These are phyloP conservation scores for Blastocystis sp. DNA, from an alignment of 352 stramenopile genomes.

Conservation along the genomic window DNA sequence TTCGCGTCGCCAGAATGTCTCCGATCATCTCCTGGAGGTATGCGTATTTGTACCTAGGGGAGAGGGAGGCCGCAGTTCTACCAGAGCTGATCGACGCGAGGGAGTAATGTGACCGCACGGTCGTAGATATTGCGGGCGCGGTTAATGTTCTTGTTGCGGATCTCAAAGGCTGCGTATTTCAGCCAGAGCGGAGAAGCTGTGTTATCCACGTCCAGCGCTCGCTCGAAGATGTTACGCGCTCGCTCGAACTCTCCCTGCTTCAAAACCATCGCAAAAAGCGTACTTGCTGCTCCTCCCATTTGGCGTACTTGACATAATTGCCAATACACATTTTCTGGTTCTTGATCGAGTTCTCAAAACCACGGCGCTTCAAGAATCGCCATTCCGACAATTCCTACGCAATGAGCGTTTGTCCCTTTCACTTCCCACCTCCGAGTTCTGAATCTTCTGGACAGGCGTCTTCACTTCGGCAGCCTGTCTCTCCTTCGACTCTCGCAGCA, in stretches of 20 bases:
- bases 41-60: slow-evolving; percentile 85
- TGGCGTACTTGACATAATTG: slow-evolving; percentile 94
- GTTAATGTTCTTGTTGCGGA: slow-evolving; percentile 97
- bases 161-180: slow-evolving; percentile 97
- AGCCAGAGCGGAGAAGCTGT: slow-evolving; percentile 85
- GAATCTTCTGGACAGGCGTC: slow-evolving; percentile 44
- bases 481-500: slow-evolving; percentile 79
- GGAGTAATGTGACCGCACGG: slow-evolving; percentile 81
- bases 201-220: slow-evolving; percentile 90
- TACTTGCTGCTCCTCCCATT: slow-evolving; percentile 82
- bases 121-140: slow-evolving; percentile 86
- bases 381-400: slow-evolving; percentile 79
- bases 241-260: slow-evolving; percentile 87
- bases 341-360: slow-evolving; percentile 87
- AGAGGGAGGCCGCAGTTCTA: neutral
- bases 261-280: neutral
- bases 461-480: slow-evolving; percentile 66
- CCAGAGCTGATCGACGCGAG: slow-evolving; percentile 91
- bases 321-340: slow-evolving; percentile 84
- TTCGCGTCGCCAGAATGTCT: slow-evolving; percentile 79
- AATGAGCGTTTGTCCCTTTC: slow-evolving; percentile 73
- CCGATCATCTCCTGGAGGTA: slow-evolving; percentile 98
- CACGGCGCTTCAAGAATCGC: slow-evolving; percentile 78
- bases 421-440: slow-evolving; percentile 60
- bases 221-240: slow-evolving; percentile 88